Evolutionary conservation across 2,329 filamentous ascomycete genomes (phyloP), one percentile per base, ranked within the genome.

Genomic region (Stylonectria norvegica): DNA sequence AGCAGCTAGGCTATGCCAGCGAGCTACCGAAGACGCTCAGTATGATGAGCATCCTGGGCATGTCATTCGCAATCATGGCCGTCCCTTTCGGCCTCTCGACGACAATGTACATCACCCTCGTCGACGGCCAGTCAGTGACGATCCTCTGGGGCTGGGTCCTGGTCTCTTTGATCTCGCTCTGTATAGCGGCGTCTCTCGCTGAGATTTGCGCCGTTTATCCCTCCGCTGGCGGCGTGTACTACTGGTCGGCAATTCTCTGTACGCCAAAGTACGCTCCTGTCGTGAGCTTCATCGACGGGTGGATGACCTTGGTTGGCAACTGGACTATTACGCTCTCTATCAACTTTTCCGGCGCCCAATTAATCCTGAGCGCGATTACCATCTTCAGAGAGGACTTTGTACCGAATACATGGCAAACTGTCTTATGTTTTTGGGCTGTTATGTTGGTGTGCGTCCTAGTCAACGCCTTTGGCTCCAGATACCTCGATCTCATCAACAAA

Each of bases 261-360:
- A 79, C 78, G 62, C 72, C 72, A 46, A 66, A 64, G 40, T 85
- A 75, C 71, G 76, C 78, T 17, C 78, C 79, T 0, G 63, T 81
- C 17, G 72, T 86, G 14, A 83, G 79, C 31, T 88, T 83, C 70
- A 75, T 83, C 40, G 86, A 83, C 2, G 84, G 83, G 19, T 89
- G 83, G 83, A 84, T 83, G 58, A 83, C 81, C 44, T 75, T 82
- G 39, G 81, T 81, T 22, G 83, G 82, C 25, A 86, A 84, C 79
- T 81, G 85, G 53, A 79, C 79, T 22, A 65, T 87, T 32, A 80
- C 79, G 2, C 80, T 84, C 19, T 84, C 81, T 1, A 85, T 81
- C 45, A 83, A 83, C 12, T 73, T 86, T 20, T 71, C 86, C 5
- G 83, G 81, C 20, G 83, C 79, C 47, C 76, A 84, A 57, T 73